phyloP scores from a whole-genome alignment of 768 basidiomycete genomes.

The Mycena pura region DNA sequence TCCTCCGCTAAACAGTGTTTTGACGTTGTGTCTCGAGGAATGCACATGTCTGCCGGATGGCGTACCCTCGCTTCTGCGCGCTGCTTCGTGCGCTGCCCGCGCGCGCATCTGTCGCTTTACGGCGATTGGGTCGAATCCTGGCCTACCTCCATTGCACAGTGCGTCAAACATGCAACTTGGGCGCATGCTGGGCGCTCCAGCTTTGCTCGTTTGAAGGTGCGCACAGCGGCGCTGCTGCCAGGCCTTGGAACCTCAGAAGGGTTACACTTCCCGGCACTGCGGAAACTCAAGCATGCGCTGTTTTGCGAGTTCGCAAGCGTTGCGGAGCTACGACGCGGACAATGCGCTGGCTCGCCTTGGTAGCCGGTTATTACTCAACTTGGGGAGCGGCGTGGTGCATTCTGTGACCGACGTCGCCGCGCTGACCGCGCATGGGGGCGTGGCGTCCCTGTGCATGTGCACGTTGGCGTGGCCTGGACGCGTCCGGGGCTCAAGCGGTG shows the following conservation, averaged over 20 bases:
- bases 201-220: constrained; percentile 6
- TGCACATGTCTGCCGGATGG: constrained; percentile 30
- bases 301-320: not conserved
- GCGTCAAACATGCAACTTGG: not conserved
- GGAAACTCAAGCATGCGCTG: constrained; percentile 1
- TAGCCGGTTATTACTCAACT: not conserved
- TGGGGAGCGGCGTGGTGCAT: constrained; percentile 12
- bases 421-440: not conserved
- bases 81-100: constrained; percentile 40
- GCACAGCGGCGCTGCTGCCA: not conserved
- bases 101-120: constrained; percentile 40
- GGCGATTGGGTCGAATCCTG: constrained; percentile 28
- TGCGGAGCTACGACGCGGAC: constrained; percentile 13
- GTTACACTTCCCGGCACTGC: constrained; percentile 6
- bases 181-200: constrained; percentile 6
- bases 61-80: constrained; percentile 30
- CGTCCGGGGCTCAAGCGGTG: not conserved
- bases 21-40: constrained; percentile 44
- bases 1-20: constrained; percentile 28
- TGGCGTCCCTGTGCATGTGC: not conserved
- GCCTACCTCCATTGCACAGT: constrained; percentile 9
- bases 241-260: not conserved
- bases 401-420: not conserved
- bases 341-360: constrained; percentile 1
- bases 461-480: constrained; percentile 1